These are phyloP conservation scores for Cordyceps fumosorosea DNA, from an alignment of 2,329 filamentous ascomycete genomes.

Conservation along the genomic window DNA sequence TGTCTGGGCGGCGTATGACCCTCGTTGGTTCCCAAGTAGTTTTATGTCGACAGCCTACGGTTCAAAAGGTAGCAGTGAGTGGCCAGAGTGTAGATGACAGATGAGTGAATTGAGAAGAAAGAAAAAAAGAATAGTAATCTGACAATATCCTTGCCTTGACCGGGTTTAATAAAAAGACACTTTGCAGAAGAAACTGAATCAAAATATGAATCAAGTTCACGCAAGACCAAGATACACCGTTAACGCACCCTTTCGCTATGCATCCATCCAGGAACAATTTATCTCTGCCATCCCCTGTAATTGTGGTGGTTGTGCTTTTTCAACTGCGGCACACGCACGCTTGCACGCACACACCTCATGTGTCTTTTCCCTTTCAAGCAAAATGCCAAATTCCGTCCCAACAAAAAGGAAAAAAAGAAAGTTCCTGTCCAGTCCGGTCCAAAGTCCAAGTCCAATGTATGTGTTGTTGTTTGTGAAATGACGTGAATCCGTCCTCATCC, in stretches of 20 bases:
- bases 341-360: neutral
- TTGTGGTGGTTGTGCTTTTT: neutral
- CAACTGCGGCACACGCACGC: neutral
- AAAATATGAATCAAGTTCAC: conserved; percentile 20
- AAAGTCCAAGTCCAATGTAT: conserved; percentile 5
- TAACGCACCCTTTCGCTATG: conserved; percentile 39
- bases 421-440: conserved; percentile 6
- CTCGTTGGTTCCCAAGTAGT: no score
- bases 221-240: conserved; percentile 33
- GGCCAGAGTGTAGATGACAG: no score
- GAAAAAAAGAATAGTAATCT: conserved; percentile 16
- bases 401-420: conserved; percentile 1
- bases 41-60: no score
- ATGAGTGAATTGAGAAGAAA: conserved; percentile 1
- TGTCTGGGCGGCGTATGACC: no score
- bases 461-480: conserved; percentile 4
- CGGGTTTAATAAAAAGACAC: conserved; percentile 16
- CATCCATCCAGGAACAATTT: conserved; percentile 34
- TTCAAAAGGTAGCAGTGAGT: no score
- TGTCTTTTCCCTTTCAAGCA: conserved; percentile 11
- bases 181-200: conserved; percentile 22
- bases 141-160: conserved; percentile 13
- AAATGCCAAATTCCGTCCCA: conserved; percentile 10
- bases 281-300: neutral
- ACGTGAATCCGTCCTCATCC: conserved; percentile 5